Percentiles rank a stretch among this genome's conserved stretches.
Evolutionary conservation across 2,329 filamentous ascomycete species (phyloP).

Genomic region (Falciphora oryzae): DNA sequence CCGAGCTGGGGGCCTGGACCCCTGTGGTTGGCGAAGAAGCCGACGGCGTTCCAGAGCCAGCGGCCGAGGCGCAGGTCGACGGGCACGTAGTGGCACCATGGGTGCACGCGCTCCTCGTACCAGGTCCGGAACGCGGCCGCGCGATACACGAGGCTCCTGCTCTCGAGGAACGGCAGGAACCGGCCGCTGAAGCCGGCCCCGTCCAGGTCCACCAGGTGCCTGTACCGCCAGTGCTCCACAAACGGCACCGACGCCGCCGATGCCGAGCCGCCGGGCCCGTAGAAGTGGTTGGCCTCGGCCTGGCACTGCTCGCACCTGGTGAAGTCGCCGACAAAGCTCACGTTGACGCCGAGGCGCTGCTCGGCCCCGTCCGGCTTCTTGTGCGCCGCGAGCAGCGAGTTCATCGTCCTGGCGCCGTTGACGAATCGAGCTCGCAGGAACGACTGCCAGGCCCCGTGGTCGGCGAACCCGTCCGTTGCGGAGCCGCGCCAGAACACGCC

Average conservation of each 20-base stretch:
- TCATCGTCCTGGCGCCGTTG: conserved; percentile 33
- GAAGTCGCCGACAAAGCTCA: conserved; percentile 34
- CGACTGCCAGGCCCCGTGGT: conserved; percentile 46
- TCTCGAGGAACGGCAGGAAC: conserved; percentile 45
- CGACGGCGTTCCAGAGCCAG: conserved; percentile 18
- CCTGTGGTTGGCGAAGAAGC: conserved; percentile 21
- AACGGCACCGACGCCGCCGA: conserved; percentile 23
- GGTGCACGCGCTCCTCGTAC: conserved; percentile 55
- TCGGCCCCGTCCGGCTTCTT: conserved; percentile 8
- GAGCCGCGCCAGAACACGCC: conserved; percentile 49
- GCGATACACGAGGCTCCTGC: conserved; percentile 49
- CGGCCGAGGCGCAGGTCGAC: conserved; percentile 39
- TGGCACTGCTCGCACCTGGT: conserved; percentile 30
- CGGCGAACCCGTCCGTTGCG: conserved; percentile 43
- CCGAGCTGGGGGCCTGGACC: conserved; percentile 27
- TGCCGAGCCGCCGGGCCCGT: conserved; percentile 15
- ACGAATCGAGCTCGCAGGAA: conserved; percentile 57
- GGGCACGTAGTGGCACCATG: conserved; percentile 60
- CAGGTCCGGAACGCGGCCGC: conserved; percentile 58
- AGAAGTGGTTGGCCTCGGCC: conserved; percentile 26
- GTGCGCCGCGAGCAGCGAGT: conserved; percentile 12
- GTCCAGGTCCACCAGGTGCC: conserved; percentile 55
- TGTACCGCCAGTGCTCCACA: conserved; percentile 35
- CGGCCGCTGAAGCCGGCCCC: conserved; percentile 46
- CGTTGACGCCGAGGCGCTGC: conserved; percentile 20